phyloP scores from a whole-genome alignment of 371 early-diverging fungal species.

The Mucor plumbeus region DNA sequence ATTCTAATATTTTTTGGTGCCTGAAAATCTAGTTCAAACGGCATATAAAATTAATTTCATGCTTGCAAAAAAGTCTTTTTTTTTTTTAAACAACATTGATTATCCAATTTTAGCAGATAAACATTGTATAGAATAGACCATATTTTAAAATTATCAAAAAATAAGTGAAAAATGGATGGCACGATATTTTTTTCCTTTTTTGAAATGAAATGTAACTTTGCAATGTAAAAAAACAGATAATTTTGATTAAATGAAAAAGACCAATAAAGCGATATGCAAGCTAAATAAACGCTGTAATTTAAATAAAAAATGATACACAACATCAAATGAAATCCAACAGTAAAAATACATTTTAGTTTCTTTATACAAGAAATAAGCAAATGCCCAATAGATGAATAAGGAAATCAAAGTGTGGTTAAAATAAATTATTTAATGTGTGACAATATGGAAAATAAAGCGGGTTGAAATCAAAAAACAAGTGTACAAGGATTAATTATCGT shows the following conservation, averaged over 20 bases:
- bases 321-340: too few relatives aligned
- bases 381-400: slow-evolving; percentile 16
- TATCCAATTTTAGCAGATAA: too few relatives aligned
- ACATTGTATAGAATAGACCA: too few relatives aligned
- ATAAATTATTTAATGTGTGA: slow-evolving; percentile 28
- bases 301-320: too few relatives aligned
- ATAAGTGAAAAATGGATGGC: not conserved
- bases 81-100: too few relatives aligned
- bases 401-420: slow-evolving; percentile 19
- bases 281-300: too few relatives aligned
- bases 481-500: slow-evolving; percentile 8
- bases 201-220: not conserved
- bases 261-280: not conserved
- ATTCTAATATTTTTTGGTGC: not conserved
- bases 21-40: not conserved
- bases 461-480: not conserved
- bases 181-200: slow-evolving; percentile 6
- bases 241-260: not conserved
- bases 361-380: not conserved
- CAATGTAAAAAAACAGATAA: not conserved
- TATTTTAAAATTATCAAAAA: not conserved
- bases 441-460: slow-evolving; percentile 15
- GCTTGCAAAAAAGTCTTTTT: not conserved
- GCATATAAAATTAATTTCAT: not conserved
- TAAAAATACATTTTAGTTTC: too few relatives aligned